Conservation (phyloP, 2,329 filamentous ascomycete genomes). For the Rugonectria rugulosa region DNA sequence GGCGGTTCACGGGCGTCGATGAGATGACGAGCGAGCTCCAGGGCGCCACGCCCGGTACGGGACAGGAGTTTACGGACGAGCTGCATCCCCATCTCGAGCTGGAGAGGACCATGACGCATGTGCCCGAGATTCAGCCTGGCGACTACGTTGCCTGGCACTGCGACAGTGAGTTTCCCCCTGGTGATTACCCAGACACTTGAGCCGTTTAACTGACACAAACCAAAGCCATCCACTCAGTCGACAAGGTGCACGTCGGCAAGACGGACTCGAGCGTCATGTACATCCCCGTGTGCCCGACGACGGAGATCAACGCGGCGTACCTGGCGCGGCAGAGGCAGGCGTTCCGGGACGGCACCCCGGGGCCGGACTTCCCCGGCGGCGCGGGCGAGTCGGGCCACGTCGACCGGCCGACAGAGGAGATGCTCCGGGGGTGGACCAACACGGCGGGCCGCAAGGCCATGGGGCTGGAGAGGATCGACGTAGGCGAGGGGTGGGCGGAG, state of each 20-base stretch:
- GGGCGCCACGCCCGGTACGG: slow-evolving; percentile 72
- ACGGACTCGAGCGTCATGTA: slow-evolving; percentile 86
- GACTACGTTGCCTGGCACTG: slow-evolving; percentile 90
- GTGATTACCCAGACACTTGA: not conserved
- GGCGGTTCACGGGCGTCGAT: slow-evolving; percentile 59
- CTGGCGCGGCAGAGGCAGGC: slow-evolving; percentile 73
- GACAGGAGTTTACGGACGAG: slow-evolving; percentile 72
- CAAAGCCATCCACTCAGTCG: slow-evolving; percentile 78
- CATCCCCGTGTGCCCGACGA: slow-evolving; percentile 86
- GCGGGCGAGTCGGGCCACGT: slow-evolving; percentile 68
- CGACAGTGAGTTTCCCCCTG: slow-evolving; percentile 58
- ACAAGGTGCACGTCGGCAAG: slow-evolving; percentile 75
- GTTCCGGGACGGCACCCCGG: slow-evolving; percentile 72
- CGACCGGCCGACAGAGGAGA: slow-evolving; percentile 52
- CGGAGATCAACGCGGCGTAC: slow-evolving; percentile 76
- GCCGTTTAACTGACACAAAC: slow-evolving; percentile 11
- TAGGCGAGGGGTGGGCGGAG: slow-evolving; percentile 33
- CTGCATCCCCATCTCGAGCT: slow-evolving; percentile 78
- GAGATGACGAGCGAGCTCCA: slow-evolving; percentile 69
- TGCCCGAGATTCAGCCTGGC: slow-evolving; percentile 73
- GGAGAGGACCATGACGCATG: slow-evolving; percentile 70
- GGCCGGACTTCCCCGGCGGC: slow-evolving; percentile 76
- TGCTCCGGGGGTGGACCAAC: slow-evolving; percentile 44
- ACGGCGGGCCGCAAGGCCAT: slow-evolving; percentile 51
- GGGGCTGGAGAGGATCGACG: slow-evolving; percentile 52